Conservation (phyloP, 2,329 filamentous ascomycete genomes). For the Hypoxylon sp. region DNA sequence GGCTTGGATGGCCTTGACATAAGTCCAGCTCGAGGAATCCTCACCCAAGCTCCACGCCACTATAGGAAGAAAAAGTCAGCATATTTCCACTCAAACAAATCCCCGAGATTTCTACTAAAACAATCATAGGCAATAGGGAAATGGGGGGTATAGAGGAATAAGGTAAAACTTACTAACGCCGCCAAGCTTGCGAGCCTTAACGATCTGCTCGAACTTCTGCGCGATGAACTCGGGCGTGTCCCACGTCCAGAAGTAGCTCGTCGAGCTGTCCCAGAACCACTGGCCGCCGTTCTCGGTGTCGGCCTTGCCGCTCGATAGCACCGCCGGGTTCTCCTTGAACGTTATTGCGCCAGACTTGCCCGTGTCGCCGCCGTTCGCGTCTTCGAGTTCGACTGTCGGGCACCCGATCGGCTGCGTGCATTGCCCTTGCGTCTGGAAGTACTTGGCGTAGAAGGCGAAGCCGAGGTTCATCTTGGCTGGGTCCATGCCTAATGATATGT, state of each 20-base stretch:
- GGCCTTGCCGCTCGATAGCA: conserved; percentile 62
- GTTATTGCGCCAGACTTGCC: conserved; percentile 65
- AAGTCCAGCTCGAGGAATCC: conserved; percentile 39
- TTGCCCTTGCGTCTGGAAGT: conserved; percentile 66
- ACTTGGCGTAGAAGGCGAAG: conserved; percentile 78
- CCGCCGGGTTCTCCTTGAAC: conserved; percentile 59
- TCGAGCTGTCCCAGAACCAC: conserved; percentile 76
- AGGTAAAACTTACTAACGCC: conserved; percentile 68
- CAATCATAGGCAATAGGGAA: neutral
- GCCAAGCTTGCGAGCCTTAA: conserved; percentile 70
- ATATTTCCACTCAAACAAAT: neutral
- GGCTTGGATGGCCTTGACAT: conserved; percentile 43
- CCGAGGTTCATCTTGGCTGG: conserved; percentile 72
- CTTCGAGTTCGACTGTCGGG: conserved; percentile 70
- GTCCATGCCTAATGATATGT: conserved; percentile 69
- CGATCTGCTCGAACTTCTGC: conserved; percentile 73
- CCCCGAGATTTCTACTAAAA: neutral
- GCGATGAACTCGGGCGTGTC: conserved; percentile 74
- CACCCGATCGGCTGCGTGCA: conserved; percentile 65
- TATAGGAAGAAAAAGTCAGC: conserved; percentile 32
- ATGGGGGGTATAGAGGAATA: neutral
- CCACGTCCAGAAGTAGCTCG: conserved; percentile 79
- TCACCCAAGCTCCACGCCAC: conserved; percentile 49
- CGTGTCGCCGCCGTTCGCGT: conserved; percentile 70
- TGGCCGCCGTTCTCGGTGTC: conserved; percentile 73